Evolutionary conservation across 75 land plant genomes (phyloP), one percentile per base, ranked within the genome.

Genomic region (Adiantum capillusveneris): DNA sequence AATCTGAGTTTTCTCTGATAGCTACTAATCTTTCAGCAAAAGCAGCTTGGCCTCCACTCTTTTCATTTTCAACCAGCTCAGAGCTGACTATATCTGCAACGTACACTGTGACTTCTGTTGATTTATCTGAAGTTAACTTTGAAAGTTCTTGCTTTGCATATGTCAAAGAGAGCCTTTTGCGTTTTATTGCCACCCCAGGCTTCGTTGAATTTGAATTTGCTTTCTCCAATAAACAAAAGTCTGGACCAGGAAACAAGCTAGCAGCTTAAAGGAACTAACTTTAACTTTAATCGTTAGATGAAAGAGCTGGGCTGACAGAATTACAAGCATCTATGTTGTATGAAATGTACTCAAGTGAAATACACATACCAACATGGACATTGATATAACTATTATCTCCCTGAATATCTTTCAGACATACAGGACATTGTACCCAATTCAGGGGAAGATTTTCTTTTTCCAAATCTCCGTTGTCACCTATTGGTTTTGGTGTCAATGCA

Each of bases 371-470:
- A 36, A 70, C 31, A 64, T 70, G 73, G 37, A 29, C 41, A 56
- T 70, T 70, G 26, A 70, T 58, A 31, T 11, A 57, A 0, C 28
- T 20, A 60, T 68, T 53, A 17, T 22, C 52, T 45, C 73, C 73
- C 20, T 46, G 26, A 0, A 70, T 64, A 39, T 63, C 63, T 39
- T 64, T 70, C 9, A 45, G 42, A 55, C 73, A 70, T 20, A 70
- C 59, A 56, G 73, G 73, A 48, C 73, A 70, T 34, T 42, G 51
- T 30, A 64, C 73, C 71, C 71, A 68, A 13, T 68, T 64, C 1
- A 39, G 18, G 36, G 46, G 17, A 30, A 48, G 16, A 39, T 65
- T 57, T 58, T 56, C 58, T 42, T 65, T 58, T 20, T 37, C 69
- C 11, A 31, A 34, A n/a, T 34, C 59, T 9, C 18, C 14, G 19